phyloP scores from a whole-genome alignment of 2,329 filamentous ascomycete genomes.

The Fusarium sp. region DNA sequence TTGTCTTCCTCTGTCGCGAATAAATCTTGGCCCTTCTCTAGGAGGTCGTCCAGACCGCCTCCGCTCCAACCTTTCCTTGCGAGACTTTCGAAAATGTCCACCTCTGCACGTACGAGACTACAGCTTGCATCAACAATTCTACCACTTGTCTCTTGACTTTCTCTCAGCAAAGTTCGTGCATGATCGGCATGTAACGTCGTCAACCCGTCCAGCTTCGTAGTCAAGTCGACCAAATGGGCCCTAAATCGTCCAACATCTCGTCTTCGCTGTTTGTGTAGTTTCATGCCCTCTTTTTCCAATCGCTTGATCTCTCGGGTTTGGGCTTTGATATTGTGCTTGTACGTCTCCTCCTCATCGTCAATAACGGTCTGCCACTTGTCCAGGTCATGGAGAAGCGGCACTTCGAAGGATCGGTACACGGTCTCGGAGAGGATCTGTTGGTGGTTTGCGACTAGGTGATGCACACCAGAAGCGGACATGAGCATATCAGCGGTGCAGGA shows the following conservation, averaged over 20 bases:
- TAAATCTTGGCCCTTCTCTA: constrained; percentile 72
- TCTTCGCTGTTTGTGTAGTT: constrained; percentile 68
- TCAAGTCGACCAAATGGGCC: constrained; percentile 72
- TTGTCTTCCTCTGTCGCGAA: constrained; percentile 60
- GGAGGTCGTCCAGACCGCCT: constrained; percentile 72
- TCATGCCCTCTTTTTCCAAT: constrained; percentile 73
- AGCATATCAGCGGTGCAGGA: constrained; percentile 72
- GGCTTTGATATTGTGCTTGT: constrained; percentile 64
- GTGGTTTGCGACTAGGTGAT: constrained; percentile 76
- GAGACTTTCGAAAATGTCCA: constrained; percentile 75
- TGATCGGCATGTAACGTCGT: constrained; percentile 70
- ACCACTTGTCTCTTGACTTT: constrained; percentile 72
- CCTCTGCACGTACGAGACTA: constrained; percentile 73
- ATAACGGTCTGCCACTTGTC: constrained; percentile 72
- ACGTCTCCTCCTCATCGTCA: constrained; percentile 72
- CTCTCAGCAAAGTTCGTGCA: constrained; percentile 67
- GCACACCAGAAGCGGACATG: constrained; percentile 71
- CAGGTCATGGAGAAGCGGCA: constrained; percentile 75
- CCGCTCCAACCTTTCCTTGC: constrained; percentile 76
- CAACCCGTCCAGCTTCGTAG: constrained; percentile 69
- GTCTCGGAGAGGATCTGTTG: constrained; percentile 76
- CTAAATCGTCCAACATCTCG: constrained; percentile 72
- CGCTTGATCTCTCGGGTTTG: constrained; percentile 70
- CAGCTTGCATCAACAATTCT: constrained; percentile 73
- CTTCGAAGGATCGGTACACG: constrained; percentile 75